Evolutionary conservation across 495 filamentous ascomycete genomes (phyloP), one percentile per base, ranked within the genome.

Genomic region (Neurospora discreta): DNA sequence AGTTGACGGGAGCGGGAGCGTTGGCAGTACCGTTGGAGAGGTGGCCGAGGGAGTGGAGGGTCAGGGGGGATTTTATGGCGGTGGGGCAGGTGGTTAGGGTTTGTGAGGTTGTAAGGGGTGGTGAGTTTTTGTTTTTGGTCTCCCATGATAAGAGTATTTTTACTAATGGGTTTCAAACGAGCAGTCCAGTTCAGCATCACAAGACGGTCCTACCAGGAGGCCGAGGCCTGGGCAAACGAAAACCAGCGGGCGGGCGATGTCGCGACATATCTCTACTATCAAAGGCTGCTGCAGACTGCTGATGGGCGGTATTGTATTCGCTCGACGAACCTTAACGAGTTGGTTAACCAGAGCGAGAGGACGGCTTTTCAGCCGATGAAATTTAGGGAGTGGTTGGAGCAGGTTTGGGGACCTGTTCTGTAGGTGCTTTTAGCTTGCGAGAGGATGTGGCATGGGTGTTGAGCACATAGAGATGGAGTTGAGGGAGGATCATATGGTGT

Each of bases 11-110:
- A 16, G 26, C 26, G 23, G 52, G 52, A 15, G 13, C 52, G 30
- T 60, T 30, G 52, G 52, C 11, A 0, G 6, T 60, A 13, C 23
- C 52, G 26, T 33, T 89, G 42, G 81, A 81, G 10, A 80, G 79
- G 42, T 93, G 91, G 91, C 91, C 90, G 8, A 77, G 79, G n/a
- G 90, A 92, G 74, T 85, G 89, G 68, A 82, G 84, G 69, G 89
- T 93, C 85, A 81, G 83, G 68, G 90, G 90, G 39, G 87, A 91
- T 69, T 82, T 85, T 9, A 78, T 91, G 76, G 84, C 81, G n/a
- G 80, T 88, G 1, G 79, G 81, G 10, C 84, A 87, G 46, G 74
- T 90, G 39, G 79, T 89, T 20, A 73, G 75, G 44, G 79, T 81
- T 30, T 85, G 82, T 52, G 83, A 83, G 58, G 73, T 76, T 16